phyloP scores from a whole-genome alignment of 805 yeast genomes.

The Priceomyces haplophilus region DNA sequence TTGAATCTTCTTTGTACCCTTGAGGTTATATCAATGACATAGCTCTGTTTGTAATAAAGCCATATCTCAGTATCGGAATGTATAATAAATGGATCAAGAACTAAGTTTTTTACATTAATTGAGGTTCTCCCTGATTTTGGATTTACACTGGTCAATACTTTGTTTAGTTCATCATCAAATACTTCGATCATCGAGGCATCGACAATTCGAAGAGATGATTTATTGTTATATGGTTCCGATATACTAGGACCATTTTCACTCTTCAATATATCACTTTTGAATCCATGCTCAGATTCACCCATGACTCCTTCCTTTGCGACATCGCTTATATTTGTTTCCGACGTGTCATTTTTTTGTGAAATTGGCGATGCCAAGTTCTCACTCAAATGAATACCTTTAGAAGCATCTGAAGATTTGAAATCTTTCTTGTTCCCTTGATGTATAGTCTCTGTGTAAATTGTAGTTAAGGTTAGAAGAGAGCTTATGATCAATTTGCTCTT shows the following conservation, averaged over 20 bases:
- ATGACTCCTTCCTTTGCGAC: no score
- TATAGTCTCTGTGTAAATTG: neutral
- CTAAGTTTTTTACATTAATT: neutral
- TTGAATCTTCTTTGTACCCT: neutral
- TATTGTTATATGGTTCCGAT: no score
- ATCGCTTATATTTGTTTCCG: no score
- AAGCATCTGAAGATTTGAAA: no score
- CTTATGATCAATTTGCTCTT: slow-evolving; percentile 16
- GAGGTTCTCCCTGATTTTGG: neutral
- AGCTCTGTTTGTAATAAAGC: slow-evolving; percentile 7
- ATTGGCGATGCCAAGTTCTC: no score
- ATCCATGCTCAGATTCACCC: no score
- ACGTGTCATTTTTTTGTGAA: no score
- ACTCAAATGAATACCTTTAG: no score
- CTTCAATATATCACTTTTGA: no score
- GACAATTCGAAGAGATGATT: neutral
- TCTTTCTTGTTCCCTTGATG: no score
- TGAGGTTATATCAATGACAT: neutral
- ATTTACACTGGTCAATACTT: neutral
- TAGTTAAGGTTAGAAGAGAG: slow-evolving; percentile 24
- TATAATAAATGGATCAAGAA: slow-evolving; percentile 3
- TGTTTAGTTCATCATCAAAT: slow-evolving; percentile 3
- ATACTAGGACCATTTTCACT: no score
- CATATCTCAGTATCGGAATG: slow-evolving; percentile 4
- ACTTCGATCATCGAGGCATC: neutral